Base-by-base conservation (phyloP, 176 grass and related monocot genomes). In the Poa pratensis region DNA sequence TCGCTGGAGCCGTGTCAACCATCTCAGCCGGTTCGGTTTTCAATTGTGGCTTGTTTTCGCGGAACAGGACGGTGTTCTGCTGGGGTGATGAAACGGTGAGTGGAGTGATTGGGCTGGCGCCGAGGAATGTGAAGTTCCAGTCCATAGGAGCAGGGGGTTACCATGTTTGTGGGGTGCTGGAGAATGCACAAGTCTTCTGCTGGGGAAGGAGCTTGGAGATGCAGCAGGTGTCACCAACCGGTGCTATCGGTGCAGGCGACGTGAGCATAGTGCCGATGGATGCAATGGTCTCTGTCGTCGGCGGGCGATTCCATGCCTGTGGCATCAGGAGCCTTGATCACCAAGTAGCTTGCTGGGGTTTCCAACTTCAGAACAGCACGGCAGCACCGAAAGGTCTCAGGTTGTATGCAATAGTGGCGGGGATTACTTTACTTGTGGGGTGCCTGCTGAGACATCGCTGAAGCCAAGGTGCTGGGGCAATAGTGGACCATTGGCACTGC, bases 141-240 rank as follows among this genome's bases (percentile, higher is more conserved):
- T 95, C 87, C 16, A 94, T 98, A 48, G 91, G 93, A 61, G 93
- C 93, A 27, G 96, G 96, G 18, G 96, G 96, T 48, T 98, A 85
- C 70, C 96, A 95, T 82, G 96, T 98, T 22, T 98, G 96, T 40
- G 96, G 96, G 69, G 87, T 95, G 76, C 69, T 98, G 73, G 89
- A 98, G 80, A 98, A 98, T 82, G 90, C 87, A 1, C 96, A 98
- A 48, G 89, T 94, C 23, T 92, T 95, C 80, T 98, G 96, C 85
- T 98, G 93, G 96, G 96, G 96, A 48, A 94, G 69, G 82, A 98
- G 91, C 86, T 90, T 95, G 86, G 93, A 95, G n/a, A 89, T 90
- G 89, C 90, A 90, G 89, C 93, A 95, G 74, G 42, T 75, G 18
- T 82, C 87, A 14, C 74, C 93, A 4, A 73, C 93, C 0, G 92